These are phyloP conservation scores for Chloris gayana DNA, from an alignment of 176 grass and related monocot genomes.

Conservation along the genomic window DNA sequence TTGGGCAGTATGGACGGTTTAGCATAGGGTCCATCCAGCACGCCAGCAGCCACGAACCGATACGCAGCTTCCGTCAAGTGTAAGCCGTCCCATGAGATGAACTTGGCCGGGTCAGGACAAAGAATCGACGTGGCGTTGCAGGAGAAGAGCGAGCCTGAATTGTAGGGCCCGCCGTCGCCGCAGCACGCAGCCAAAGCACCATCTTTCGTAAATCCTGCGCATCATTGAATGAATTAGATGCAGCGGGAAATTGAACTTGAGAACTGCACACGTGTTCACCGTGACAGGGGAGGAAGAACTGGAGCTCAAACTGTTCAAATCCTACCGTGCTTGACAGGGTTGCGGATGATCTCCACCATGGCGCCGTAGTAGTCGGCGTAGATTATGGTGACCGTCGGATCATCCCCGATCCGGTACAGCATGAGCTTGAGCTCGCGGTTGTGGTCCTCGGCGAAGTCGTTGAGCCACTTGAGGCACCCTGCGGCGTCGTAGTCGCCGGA, in stretches of 20 bases:
- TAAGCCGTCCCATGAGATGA: slow-evolving; percentile 31
- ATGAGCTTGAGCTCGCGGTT: slow-evolving; percentile 20
- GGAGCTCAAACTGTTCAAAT: no score
- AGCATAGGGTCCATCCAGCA: background rate
- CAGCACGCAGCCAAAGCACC: background rate
- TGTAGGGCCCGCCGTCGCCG: slow-evolving; percentile 29
- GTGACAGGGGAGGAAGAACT: background rate
- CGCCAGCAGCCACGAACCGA: background rate
- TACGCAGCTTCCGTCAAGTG: slow-evolving; percentile 21
- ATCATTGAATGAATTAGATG: no score
- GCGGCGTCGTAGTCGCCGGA: slow-evolving; percentile 41
- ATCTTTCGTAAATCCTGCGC: slow-evolving; percentile 30
- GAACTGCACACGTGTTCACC: no score
- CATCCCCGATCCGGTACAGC: background rate
- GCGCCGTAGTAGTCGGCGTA: slow-evolving; percentile 44
- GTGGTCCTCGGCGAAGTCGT: slow-evolving; percentile 34
- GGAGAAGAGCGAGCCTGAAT: background rate
- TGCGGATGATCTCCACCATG: background rate
- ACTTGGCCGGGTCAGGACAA: background rate
- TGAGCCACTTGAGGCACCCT: slow-evolving; percentile 48
- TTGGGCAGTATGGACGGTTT: background rate
- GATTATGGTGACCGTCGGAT: background rate
- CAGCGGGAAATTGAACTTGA: no score
- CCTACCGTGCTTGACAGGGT: background rate
- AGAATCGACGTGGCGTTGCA: slow-evolving; percentile 5